Conservation (phyloP, 345 rosid species). For the Turritis glabra region DNA sequence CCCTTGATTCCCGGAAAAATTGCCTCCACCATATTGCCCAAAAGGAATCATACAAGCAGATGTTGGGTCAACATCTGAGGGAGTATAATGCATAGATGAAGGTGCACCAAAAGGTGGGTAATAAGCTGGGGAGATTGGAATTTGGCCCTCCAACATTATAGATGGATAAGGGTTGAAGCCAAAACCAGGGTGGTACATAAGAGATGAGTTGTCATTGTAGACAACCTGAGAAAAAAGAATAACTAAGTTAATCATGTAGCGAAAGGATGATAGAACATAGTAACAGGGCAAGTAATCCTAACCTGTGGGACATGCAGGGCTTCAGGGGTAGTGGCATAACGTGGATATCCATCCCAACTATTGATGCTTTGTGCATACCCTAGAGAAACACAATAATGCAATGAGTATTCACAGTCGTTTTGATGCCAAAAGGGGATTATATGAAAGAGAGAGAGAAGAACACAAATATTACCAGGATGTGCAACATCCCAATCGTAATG, state of each 20-base stretch:
- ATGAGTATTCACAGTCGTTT: background rate
- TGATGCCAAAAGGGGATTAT: background rate
- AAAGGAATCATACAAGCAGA: conserved; percentile 54
- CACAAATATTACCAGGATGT: conserved; percentile 38
- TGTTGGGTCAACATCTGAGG: conserved; percentile 54
- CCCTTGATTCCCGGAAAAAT: conserved; percentile 42
- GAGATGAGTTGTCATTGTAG: conserved; percentile 56
- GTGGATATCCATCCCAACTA: conserved; percentile 55
- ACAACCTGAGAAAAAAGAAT: conserved; percentile 44
- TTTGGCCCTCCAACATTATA: conserved; percentile 59
- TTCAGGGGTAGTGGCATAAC: conserved; percentile 47
- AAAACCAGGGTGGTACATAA: conserved; percentile 55
- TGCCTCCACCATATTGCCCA: conserved; percentile 58
- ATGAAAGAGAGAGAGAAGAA: background rate
- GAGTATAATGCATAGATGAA: conserved; percentile 48
- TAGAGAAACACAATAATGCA: conserved; percentile 23
- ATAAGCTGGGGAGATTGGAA: conserved; percentile 53
- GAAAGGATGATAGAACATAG: background rate
- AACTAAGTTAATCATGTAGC: background rate
- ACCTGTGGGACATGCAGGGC: conserved; percentile 61
- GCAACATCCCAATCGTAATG: conserved; percentile 45
- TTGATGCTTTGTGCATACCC: conserved; percentile 48
- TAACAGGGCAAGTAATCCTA: conserved; percentile 21
- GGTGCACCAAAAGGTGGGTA: conserved; percentile 46
- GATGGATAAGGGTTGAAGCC: conserved; percentile 57